Conservation (phyloP, 2,329 filamentous ascomycete species). For the Macrophomina phaseolina region DNA sequence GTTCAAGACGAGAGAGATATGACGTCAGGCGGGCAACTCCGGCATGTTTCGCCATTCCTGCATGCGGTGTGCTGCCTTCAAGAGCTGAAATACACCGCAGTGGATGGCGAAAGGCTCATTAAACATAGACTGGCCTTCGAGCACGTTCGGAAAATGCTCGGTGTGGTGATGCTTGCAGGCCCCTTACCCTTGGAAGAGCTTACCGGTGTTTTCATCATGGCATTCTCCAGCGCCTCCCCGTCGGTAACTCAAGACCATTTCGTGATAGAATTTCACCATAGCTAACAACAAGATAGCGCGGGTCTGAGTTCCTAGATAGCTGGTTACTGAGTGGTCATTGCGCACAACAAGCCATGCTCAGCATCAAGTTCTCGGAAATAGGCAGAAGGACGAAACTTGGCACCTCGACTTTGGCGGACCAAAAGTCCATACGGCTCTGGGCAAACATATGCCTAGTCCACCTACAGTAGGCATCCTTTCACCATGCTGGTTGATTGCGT, state of each 20-base stretch:
- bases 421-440: background rate
- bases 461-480: background rate
- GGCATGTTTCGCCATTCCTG: background rate
- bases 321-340: background rate
- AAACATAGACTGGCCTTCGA: background rate
- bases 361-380: background rate
- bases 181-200: background rate
- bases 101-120: too few relatives aligned
- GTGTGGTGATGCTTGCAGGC: background rate
- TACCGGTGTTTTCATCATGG: background rate
- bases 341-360: background rate
- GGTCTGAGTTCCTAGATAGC: background rate
- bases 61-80: background rate
- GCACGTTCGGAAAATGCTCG: background rate
- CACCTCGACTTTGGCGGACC: background rate
- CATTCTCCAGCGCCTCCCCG: background rate
- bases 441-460: background rate
- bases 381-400: background rate
- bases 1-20: background rate
- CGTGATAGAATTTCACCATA: too few relatives aligned
- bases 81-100: background rate
- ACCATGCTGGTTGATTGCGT: background rate
- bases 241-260: background rate
- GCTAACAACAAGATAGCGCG: background rate
- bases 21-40: background rate